Conservation (phyloP, 192 early-diverging fungal species). For the Funneliformis mosseae region DNA sequence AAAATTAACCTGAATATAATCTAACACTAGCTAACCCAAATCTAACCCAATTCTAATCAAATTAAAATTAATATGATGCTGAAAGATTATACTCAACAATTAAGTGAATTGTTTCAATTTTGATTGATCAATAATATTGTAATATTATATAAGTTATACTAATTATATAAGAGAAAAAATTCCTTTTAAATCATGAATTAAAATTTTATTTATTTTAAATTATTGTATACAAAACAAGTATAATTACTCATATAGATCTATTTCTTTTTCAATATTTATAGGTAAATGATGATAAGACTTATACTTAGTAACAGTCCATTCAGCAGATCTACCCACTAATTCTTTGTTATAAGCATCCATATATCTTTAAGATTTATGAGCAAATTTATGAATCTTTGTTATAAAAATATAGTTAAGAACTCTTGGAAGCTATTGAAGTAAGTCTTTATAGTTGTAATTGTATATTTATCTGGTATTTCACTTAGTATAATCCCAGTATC, state of each 20-base stretch:
- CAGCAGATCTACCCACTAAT: conserved; percentile 14
- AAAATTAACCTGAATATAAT: too few relatives aligned
- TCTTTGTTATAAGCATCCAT: conserved; percentile 35
- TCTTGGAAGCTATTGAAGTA: neutral
- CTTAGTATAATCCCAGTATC: conserved; percentile 28
- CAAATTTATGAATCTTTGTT: conserved; percentile 9
- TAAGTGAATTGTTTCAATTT: too few relatives aligned
- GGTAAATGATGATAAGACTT: conserved; percentile 29
- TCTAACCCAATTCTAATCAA: too few relatives aligned
- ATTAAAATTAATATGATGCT: too few relatives aligned
- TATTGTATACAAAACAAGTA: too few relatives aligned
- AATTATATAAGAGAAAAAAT: too few relatives aligned
- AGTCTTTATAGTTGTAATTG: conserved; percentile 20
- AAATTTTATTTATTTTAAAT: too few relatives aligned
- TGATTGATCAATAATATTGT: too few relatives aligned
- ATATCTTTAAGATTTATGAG: neutral
- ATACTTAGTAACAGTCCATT: conserved; percentile 32
- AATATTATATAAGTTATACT: too few relatives aligned
- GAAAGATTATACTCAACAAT: too few relatives aligned
- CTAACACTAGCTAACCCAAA: too few relatives aligned
- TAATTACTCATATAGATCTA: neutral
- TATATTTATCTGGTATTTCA: neutral
- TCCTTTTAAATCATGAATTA: too few relatives aligned
- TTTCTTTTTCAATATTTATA: neutral
- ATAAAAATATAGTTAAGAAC: neutral